phyloP scores from a whole-genome alignment of 805 yeast species.

The Yamadazyma philogaea region DNA sequence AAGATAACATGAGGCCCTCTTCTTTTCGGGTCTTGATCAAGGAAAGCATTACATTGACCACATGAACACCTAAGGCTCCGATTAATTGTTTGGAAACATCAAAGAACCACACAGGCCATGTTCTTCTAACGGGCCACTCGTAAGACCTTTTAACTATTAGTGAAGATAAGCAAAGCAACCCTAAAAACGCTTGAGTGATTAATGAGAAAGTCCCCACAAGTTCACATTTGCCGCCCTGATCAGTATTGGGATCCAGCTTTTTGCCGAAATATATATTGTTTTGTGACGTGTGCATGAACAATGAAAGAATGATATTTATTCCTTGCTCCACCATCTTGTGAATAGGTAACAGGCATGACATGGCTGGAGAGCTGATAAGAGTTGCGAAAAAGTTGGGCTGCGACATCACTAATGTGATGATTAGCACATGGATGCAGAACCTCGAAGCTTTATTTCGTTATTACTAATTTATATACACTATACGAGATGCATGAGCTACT shows the following conservation, averaged over 20 bases:
- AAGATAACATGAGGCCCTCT: not conserved
- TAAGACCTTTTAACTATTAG: conserved; percentile 70
- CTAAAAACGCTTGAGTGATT: conserved; percentile 71
- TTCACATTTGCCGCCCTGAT: conserved; percentile 34
- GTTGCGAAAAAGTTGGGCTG: conserved; percentile 5
- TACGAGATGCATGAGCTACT: not conserved
- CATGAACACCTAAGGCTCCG: conserved; percentile 84
- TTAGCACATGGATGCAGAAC: not conserved
- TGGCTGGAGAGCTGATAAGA: not conserved
- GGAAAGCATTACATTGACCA: conserved; percentile 70
- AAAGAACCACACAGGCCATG: conserved; percentile 83
- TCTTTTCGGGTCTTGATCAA: conserved; percentile 44
- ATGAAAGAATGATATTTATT: not conserved
- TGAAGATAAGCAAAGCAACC: conserved; percentile 70
- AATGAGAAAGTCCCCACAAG: conserved; percentile 82
- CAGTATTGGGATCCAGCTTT: not conserved
- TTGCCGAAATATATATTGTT: not conserved
- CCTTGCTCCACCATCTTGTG: not conserved
- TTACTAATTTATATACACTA: not conserved
- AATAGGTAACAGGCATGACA: not conserved
- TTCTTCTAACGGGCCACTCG: conserved; percentile 78
- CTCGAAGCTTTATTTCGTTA: not conserved
- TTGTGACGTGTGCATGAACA: not conserved
- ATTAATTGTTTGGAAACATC: conserved; percentile 88
- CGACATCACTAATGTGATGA: not conserved